Base-by-base conservation (phyloP, 768 basidiomycete species). In the Boletus subparvulus region DNA sequence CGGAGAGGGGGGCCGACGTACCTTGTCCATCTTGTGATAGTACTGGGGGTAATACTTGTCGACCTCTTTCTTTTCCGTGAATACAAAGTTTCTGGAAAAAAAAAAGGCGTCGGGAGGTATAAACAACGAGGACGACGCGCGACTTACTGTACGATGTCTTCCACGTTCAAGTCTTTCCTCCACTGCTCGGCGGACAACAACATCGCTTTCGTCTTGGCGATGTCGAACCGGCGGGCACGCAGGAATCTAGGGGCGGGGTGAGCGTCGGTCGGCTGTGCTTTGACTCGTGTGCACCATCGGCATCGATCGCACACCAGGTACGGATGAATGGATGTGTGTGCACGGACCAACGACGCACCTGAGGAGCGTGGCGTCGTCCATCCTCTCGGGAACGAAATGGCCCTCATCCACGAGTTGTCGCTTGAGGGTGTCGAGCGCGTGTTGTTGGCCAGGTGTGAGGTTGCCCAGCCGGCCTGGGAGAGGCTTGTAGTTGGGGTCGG, bases 21-120 rank as follows among this genome's bases (percentile, higher is more conserved):
- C 93, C 80, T 88, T 94, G 80, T 98, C 96, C 62, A 80, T 89
- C 78, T 92, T 95, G 78, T 98, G 96, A 73, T 98, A 97, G 74
- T 83, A 97, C 66, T 96, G 94, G 3, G 95, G 94, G 67, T 97
- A 98, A 65, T 89, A 93, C 75, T 91, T 89, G 80, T 94, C 84
- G 9, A 98, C 94, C 64, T 85, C 80, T 37, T 73, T 74, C 68
- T 87, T 87, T 74, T 97, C 94, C 54, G 82, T 82, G 73, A 95
- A 98, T 50, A 88, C 84, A 69, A 97, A 98, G 69, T 82, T 86
- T 62, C 92, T 92, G 58, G 5, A 3, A 12, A 19, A 19, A n/a
- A 17, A 7, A 44, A 17, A 5, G 16, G 19, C 1, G 46, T 36
- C n/a, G 51, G 26, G 11, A 8, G 6, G 37, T 6, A n/a, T 7